Evolutionary conservation across 306 rosid genomes (phyloP).

Genomic region (Malus asiatica): DNA sequence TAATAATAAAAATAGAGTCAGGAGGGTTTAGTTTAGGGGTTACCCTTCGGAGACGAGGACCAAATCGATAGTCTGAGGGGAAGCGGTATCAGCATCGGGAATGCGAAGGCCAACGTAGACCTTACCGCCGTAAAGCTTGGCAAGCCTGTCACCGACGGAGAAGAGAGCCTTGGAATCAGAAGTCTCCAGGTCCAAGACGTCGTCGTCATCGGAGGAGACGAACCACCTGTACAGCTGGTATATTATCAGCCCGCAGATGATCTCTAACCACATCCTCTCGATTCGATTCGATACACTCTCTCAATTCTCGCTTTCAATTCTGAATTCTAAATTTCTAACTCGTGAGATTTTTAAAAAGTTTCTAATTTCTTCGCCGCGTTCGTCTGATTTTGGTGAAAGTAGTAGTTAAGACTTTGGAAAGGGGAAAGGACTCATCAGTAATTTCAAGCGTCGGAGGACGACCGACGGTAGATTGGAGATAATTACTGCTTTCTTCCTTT

Average conservation of each 20-base stretch:
- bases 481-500: no score
- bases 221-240: conserved; percentile 40
- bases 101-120: conserved; percentile 75
- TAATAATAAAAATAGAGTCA: background rate
- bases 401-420: no score
- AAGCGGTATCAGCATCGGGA: conserved; percentile 80
- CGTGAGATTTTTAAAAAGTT: no score
- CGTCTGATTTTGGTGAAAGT: background rate
- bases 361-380: background rate
- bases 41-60: conserved; percentile 66
- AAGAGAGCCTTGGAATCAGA: conserved; percentile 57
- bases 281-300: background rate
- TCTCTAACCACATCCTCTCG: conserved; percentile 52
- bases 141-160: conserved; percentile 63
- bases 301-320: background rate
- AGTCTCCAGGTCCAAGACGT: conserved; percentile 50
- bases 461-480: no score
- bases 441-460: no score
- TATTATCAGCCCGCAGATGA: conserved; percentile 54
- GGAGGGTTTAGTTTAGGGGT: background rate
- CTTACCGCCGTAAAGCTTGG: conserved; percentile 65
- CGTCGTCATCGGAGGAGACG: conserved; percentile 45
- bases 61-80: conserved; percentile 63
- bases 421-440: no score
- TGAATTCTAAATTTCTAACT: background rate